Evolutionary conservation across 768 basidiomycete genomes (phyloP).

Genomic region (Plicaturopsis crispa): DNA sequence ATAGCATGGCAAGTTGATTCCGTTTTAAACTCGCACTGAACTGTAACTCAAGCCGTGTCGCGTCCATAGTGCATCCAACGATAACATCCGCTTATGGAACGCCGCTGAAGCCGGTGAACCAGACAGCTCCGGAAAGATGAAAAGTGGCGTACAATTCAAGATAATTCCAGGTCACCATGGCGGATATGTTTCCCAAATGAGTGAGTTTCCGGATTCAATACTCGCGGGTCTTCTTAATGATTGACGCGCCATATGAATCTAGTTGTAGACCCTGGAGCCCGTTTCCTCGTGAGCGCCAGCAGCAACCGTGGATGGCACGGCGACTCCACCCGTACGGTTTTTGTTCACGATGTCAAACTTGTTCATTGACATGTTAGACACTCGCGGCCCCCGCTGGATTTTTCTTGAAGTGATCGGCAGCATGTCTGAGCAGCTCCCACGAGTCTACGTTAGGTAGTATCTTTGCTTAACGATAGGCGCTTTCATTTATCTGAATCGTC

Average conservation of each 20-base stretch:
- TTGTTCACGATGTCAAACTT: conserved; percentile 89
- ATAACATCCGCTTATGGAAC: conserved; percentile 94
- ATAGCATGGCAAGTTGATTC: conserved; percentile 75
- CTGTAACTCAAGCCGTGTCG: background rate
- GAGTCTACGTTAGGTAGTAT: too few relatives aligned
- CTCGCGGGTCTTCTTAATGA: too few relatives aligned
- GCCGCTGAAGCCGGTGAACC: conserved; percentile 67
- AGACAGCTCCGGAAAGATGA: conserved; percentile 54
- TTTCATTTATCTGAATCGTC: background rate
- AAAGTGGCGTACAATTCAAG: conserved; percentile 80
- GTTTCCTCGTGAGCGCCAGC: conserved; percentile 86
- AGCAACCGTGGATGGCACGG: conserved; percentile 94
- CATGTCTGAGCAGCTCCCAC: too few relatives aligned
- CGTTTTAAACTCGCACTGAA: conserved; percentile 6
- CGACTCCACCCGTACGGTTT: conserved; percentile 82
- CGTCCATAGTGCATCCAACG: conserved; percentile 69
- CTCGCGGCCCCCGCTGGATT: too few relatives aligned
- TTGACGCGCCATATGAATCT: conserved; percentile 4
- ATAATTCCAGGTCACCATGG: conserved; percentile 96
- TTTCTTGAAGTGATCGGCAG: too few relatives aligned
- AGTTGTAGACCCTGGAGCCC: conserved; percentile 83
- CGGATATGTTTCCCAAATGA: conserved; percentile 86
- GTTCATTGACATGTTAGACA: too few relatives aligned
- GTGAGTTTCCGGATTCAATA: conserved; percentile 40
- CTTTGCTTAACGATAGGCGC: too few relatives aligned